Conservation (phyloP, 306 rosid species). For the Casuarina equisetifolia region DNA sequence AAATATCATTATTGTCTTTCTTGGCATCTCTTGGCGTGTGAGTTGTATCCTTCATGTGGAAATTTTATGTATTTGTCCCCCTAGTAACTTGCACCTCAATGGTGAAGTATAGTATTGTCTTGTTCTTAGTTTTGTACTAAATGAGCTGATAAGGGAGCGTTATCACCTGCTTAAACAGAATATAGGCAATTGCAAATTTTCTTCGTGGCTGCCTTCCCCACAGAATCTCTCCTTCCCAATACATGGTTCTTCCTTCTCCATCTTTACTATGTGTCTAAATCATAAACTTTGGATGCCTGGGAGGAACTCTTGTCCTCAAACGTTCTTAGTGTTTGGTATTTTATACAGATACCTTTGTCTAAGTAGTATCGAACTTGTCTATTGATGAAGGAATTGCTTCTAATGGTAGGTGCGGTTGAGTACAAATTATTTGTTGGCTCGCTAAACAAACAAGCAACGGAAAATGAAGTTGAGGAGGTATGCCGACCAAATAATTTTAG, state of each 20-base stretch:
- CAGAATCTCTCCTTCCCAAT: not conserved
- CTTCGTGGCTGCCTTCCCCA: too few species aligned
- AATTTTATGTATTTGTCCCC: not conserved
- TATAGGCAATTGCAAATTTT: too few species aligned
- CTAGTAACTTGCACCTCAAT: not conserved
- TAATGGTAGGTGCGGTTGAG: slow-evolving; percentile 82
- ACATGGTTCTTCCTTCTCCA: slow-evolving; percentile 11
- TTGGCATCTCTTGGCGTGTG: not conserved
- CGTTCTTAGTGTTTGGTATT: not conserved
- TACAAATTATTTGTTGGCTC: slow-evolving; percentile 97
- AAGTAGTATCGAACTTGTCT: not conserved
- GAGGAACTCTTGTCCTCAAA: slow-evolving; percentile 11
- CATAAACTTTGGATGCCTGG: slow-evolving; percentile 12
- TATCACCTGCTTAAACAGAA: too few species aligned
- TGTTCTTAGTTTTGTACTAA: not conserved
- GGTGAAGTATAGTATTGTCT: not conserved
- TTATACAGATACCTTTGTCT: not conserved
- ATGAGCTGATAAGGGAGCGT: not conserved
- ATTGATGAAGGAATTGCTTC: slow-evolving; percentile 31
- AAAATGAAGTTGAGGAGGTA: slow-evolving; percentile 93
- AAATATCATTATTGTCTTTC: not conserved
- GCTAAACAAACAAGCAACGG: slow-evolving; percentile 80
- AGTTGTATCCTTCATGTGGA: not conserved
- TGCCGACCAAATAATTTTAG: slow-evolving; percentile 33
- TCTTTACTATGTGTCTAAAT: not conserved